A percentile compares a stretch with the other conserved stretches of the same genome.
Evolutionary conservation across 305 asterid species (phyloP).

Genomic region (Ajuga reptans): DNA sequence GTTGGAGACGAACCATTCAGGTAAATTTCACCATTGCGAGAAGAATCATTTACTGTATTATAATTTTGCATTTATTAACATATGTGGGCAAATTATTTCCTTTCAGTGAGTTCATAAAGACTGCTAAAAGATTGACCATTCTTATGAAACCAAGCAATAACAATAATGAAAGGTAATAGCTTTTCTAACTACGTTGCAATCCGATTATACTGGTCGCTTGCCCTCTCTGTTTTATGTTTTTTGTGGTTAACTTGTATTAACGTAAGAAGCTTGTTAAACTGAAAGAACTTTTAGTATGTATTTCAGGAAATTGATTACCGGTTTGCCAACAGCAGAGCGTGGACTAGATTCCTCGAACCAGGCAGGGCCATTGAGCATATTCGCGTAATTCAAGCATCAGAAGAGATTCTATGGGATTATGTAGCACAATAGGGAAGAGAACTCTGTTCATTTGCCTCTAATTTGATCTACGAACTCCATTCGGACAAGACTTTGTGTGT

Average conservation of each 20-base stretch:
- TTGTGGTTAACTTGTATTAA: neutral
- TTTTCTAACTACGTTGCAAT: neutral
- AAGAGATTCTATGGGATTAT: neutral
- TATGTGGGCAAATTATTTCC: neutral
- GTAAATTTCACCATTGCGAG: slow-evolving; percentile 27
- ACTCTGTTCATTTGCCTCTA: neutral
- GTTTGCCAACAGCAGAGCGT: slow-evolving; percentile 58
- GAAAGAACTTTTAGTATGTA: slow-evolving; percentile 11
- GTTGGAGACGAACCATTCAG: slow-evolving; percentile 79
- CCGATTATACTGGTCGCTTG: neutral
- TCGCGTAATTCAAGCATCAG: slow-evolving; percentile 31
- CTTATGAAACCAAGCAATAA: slow-evolving; percentile 32
- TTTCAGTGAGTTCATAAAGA: slow-evolving; percentile 49
- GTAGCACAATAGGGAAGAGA: slow-evolving; percentile 3
- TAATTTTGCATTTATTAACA: slow-evolving; percentile 13
- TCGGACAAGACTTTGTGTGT: neutral
- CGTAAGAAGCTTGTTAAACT: slow-evolving; percentile 7
- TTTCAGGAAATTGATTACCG: slow-evolving; percentile 67
- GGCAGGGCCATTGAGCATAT: slow-evolving; percentile 69
- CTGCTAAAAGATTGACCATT: slow-evolving; percentile 47
- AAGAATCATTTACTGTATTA: neutral
- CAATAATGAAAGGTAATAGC: slow-evolving; percentile 34
- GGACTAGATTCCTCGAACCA: slow-evolving; percentile 74
- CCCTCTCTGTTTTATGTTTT: too few species aligned
- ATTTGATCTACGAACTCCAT: neutral